Base-by-base conservation (phyloP, 2,329 filamentous ascomycete species). In the Beauveria medogensis region DNA sequence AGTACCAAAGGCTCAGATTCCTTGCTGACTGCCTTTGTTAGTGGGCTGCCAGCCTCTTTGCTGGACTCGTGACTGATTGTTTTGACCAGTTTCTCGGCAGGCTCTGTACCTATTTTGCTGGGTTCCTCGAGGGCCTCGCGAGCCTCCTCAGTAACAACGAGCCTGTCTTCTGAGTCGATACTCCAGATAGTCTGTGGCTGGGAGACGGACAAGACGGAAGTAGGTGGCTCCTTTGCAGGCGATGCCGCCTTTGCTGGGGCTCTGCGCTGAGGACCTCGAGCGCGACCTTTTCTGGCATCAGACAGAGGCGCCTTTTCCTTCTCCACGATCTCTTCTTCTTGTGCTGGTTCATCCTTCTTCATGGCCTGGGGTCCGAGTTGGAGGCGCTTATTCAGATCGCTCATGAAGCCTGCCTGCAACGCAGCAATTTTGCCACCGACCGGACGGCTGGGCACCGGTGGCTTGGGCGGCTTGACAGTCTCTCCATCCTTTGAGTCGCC, bases 331-430 rank as follows among this genome's bases (percentile, higher is more conserved):
- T 83, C 82, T 61, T 85, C 81, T 57, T 86, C 80, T 16, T 79
- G 76, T 10, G 76, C 71, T 46, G 81, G 77, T 65, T 92, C 88
- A 69, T 90, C 87, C 66, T 90, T 88, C 77, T 91, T 92, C 2
- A 86, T 83, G 10, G 81, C 84, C 67, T 90, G 87, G n/a, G 92
- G 93, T 1, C 94, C 94, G 41, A 96, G 77, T 70, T 91, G 88
- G 30, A 99, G 79, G 54, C 92, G 89, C 68, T 91, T 92, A 74
- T 97, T 96, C 47, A 99, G 78, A 69, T 97, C 93, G 50, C 87
- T 92, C 82, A 99, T 86, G 73, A 99, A 97, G 3, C 90, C 91
- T 43, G 90, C 90, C 74, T 96, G 92, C 37, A 99, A 78, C 26
- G 91, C 89, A 18, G 92, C 91, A 71, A 99, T 95, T 78, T 97